phyloP scores from a whole-genome alignment of 768 basidiomycete genomes.

The Auricularia sp. region DNA sequence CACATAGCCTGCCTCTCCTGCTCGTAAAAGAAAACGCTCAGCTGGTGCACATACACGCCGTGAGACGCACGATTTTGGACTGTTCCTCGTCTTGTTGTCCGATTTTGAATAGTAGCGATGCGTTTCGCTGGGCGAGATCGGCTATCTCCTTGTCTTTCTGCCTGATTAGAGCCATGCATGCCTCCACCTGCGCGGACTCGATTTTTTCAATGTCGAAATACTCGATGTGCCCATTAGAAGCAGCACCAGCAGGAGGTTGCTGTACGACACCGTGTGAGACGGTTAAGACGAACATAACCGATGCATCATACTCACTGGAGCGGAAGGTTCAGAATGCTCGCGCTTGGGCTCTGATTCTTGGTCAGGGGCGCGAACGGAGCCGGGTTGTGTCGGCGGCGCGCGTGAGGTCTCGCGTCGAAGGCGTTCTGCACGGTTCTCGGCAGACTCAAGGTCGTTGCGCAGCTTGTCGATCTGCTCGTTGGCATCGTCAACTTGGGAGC shows the following conservation, averaged over 20 bases:
- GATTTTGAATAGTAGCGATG: too few species aligned
- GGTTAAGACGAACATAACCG: too few species aligned
- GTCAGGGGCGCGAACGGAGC: constrained; percentile 23
- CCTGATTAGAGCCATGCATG: constrained; percentile 32
- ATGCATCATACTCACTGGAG: too few species aligned
- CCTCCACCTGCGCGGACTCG: constrained; percentile 44
- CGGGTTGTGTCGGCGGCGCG: constrained; percentile 21
- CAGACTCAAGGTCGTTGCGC: constrained; percentile 39
- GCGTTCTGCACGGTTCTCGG: constrained; percentile 57
- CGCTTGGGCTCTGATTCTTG: constrained; percentile 9
- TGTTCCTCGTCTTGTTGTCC: too few species aligned
- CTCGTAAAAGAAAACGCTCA: too few species aligned
- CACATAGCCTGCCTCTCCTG: too few species aligned
- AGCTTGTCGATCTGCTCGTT: constrained; percentile 40
- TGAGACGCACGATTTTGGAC: too few species aligned
- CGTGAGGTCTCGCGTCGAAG: constrained; percentile 42
- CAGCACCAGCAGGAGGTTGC: constrained; percentile 11
- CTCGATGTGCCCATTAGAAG: constrained; percentile 33
- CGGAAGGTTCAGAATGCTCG: constrained; percentile 15
- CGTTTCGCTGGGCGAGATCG: constrained; percentile 27
- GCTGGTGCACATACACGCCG: too few species aligned
- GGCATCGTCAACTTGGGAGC: constrained; percentile 39
- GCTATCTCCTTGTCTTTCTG: constrained; percentile 31
- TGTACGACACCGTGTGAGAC: too few species aligned
- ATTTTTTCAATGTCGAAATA: constrained; percentile 46